Evolutionary conservation across 352 stramenopile species (phyloP), one percentile per base, ranked within the genome.

Genomic region (Phytophthora ramorum): DNA sequence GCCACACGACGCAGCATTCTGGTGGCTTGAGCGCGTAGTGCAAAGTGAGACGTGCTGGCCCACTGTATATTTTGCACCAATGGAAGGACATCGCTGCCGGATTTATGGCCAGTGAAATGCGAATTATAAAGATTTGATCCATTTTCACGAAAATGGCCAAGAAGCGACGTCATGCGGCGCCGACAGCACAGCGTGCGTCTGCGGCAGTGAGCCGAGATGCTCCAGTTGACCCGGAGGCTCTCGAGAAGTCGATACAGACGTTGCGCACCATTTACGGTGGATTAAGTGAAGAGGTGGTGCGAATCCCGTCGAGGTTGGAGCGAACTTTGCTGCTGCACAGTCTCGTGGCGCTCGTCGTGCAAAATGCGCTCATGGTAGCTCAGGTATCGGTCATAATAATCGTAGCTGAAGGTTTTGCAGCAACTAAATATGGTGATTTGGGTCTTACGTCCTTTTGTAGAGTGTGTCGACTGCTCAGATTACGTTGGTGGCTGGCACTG

Each of bases 341-440:
- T 48, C 14, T 71, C 12, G 24, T 85, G 22, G 53, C 51, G 1
- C 30, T 87, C 6, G 47, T 59, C 3, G 49, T 87, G 12, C 59
- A 85, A 22, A 83, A 87, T 44, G 50, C 47, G 13, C 50, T 86
- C n/a, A 72, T 87, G 62, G 69, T 73, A 37, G 66, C 81, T 16
- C 26, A 73, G 75, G 81, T 90, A 67, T 17, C 58, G 43, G 4
- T 2, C 20, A 7, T 54, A 32, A 9, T 6, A 41, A 17, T 1
- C n/a, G 35, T 41, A 17, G 35, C 16, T 41, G 3, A 9, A 30
- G 10, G 4, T 19, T 13, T 30, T 17, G 24, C 10, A 51, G 14
- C 8, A 14, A 34, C 30, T 55, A 24, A 9, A 34, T 19, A 35
- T 19, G 13, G 0, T 28, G 7, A n/a, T 24, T 35, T 19, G 28